These are phyloP conservation scores for Fusarium tupiense DNA, from an alignment of 2,329 filamentous ascomycete genomes.

Conservation along the genomic window DNA sequence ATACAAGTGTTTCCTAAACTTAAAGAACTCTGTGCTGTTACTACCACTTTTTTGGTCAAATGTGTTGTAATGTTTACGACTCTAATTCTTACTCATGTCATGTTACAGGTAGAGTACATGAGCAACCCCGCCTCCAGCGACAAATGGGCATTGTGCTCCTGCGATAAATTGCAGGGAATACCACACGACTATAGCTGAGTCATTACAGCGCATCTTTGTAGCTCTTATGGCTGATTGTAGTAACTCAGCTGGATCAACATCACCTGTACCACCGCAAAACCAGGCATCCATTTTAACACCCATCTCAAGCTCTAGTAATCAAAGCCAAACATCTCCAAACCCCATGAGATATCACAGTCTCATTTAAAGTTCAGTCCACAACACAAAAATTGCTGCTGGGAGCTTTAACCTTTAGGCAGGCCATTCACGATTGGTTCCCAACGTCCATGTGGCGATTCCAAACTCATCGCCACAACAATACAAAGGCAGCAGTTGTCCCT, in stretches of 20 bases:
- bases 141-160: too few relatives aligned
- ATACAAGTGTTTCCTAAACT: too few relatives aligned
- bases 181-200: too few relatives aligned
- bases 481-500: neutral
- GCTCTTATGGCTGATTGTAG: too few relatives aligned
- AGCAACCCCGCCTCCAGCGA: neutral
- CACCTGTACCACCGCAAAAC: too few relatives aligned
- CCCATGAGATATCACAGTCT: neutral
- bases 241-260: neutral
- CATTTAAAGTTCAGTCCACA: neutral
- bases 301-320: neutral
- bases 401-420: neutral
- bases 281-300: neutral
- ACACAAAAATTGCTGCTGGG: neutral
- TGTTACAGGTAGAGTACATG: too few relatives aligned
- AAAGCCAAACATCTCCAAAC: neutral
- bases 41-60: too few relatives aligned
- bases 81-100: too few relatives aligned
- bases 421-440: neutral
- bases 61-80: too few relatives aligned
- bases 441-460: neutral
- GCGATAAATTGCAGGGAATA: too few relatives aligned
- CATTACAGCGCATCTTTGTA: too few relatives aligned
- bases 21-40: accelerated
- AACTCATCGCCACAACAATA: neutral